Conservation (phyloP, 345 rosid species). For the Mallotus nudiflorus region DNA sequence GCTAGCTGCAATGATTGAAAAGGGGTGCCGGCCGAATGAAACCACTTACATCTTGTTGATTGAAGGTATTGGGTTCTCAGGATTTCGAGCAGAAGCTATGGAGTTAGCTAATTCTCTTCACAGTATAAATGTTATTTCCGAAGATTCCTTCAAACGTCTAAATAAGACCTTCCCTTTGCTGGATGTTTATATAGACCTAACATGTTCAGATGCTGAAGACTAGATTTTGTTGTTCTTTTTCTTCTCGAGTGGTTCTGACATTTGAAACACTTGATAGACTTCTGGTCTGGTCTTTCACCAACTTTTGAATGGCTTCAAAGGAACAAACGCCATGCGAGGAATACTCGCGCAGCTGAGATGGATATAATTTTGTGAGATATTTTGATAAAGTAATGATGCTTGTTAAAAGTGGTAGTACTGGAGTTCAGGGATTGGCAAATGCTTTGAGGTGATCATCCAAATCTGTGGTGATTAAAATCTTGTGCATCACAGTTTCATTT, state of each 20-base stretch:
- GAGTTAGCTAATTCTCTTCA: conserved; percentile 57
- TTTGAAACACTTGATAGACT: neutral
- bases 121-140: conserved; percentile 52
- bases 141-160: conserved; percentile 54
- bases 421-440: no score
- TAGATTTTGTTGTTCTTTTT: conserved; percentile 20
- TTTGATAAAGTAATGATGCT: no score
- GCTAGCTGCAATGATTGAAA: conserved; percentile 56
- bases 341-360: no score
- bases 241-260: neutral
- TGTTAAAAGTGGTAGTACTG: no score
- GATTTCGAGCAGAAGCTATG: conserved; percentile 72
- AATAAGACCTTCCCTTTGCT: conserved; percentile 65
- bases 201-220: conserved; percentile 28
- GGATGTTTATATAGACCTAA: conserved; percentile 51
- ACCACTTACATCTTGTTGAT: conserved; percentile 64
- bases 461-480: no score
- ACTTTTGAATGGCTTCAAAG: neutral
- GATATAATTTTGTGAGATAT: no score
- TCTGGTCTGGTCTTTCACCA: neutral
- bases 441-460: neutral
- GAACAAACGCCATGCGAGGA: no score
- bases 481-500: no score
- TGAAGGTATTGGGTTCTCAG: conserved; percentile 78
- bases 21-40: conserved; percentile 74